phyloP scores from a whole-genome alignment of 768 basidiomycete genomes.

The Lactarius hengduanensis region DNA sequence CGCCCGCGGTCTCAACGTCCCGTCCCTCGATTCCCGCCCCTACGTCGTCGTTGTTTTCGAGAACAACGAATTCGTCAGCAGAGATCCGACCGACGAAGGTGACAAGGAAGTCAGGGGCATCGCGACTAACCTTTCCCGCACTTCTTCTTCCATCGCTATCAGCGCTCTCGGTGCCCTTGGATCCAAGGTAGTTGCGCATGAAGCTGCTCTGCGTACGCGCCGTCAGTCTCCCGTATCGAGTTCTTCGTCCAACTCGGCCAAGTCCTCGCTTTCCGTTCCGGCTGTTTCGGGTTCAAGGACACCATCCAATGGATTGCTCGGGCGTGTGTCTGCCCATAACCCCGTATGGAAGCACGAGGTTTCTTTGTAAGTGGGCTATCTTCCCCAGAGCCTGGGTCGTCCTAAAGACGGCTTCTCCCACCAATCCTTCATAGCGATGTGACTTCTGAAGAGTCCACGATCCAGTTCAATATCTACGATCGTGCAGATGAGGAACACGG shows the following conservation, averaged over 20 bases:
- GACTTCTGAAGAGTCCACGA: slow-evolving; percentile 77
- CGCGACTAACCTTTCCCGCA: slow-evolving; percentile 55
- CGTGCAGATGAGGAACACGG: slow-evolving; percentile 75
- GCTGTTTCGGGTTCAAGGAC: slow-evolving; percentile 33
- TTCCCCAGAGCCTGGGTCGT: slow-evolving; percentile 7
- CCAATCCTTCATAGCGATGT: slow-evolving; percentile 68
- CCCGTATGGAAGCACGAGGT: slow-evolving; percentile 99
- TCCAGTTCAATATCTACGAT: slow-evolving; percentile 93
- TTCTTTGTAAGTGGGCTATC: slow-evolving; percentile 74
- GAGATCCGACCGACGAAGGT: slow-evolving; percentile 81
- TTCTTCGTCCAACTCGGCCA: slow-evolving; percentile 26
- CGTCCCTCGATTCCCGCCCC: slow-evolving; percentile 61
- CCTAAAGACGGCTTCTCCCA: slow-evolving; percentile 13
- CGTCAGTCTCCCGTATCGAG: slow-evolving; percentile 21
- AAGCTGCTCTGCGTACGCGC: slow-evolving; percentile 20
- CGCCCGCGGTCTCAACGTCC: slow-evolving; percentile 79
- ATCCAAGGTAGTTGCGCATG: slow-evolving; percentile 42
- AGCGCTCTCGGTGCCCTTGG: slow-evolving; percentile 65
- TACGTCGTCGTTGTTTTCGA: slow-evolving; percentile 99
- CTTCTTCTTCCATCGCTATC: slow-evolving; percentile 61
- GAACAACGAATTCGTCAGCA: slow-evolving; percentile 95
- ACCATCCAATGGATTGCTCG: slow-evolving; percentile 45
- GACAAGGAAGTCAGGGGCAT: slow-evolving; percentile 89
- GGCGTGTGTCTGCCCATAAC: slow-evolving; percentile 70
- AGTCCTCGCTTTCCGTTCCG: slow-evolving; percentile 27